Conservation (phyloP, 768 basidiomycete species). For the Mycena capillaripes region DNA sequence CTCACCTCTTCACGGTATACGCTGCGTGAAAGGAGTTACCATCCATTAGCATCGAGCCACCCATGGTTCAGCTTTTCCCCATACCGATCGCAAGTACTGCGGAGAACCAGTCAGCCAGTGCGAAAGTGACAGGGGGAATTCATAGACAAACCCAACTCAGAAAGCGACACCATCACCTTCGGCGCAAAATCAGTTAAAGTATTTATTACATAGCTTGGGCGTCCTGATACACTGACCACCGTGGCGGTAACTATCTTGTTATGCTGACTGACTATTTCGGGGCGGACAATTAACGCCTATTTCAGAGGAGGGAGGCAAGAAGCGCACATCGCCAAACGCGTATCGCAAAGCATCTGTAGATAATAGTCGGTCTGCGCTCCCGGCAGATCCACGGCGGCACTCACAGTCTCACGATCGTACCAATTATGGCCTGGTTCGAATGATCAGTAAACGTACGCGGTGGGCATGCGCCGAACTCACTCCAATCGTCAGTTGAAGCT, state of each 20-base stretch:
- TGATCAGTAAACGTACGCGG: slow-evolving; percentile 18
- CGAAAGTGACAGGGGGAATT: neutral
- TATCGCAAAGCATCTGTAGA: slow-evolving; percentile 71
- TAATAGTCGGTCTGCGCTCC: too few relatives aligned
- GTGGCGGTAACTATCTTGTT: slow-evolving; percentile 60
- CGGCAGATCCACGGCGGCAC: slow-evolving; percentile 35
- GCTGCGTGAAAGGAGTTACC: slow-evolving; percentile 44
- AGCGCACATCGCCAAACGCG: slow-evolving; percentile 75
- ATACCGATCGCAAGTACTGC: slow-evolving; percentile 56
- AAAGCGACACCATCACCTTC: slow-evolving; percentile 57
- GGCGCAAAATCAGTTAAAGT: neutral
- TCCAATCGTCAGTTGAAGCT: slow-evolving; percentile 50
- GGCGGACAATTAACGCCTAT: too few relatives aligned
- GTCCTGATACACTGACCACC: slow-evolving; percentile 54
- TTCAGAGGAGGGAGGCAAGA: neutral
- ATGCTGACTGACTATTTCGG: slow-evolving; percentile 68
- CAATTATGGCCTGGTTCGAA: slow-evolving; percentile 57
- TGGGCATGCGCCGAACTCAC: slow-evolving; percentile 43
- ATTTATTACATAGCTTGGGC: too few relatives aligned
- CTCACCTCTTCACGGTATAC: slow-evolving; percentile 62
- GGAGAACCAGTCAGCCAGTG: neutral
- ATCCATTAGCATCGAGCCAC: neutral
- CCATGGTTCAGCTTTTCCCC: slow-evolving; percentile 9
- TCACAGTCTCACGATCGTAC: slow-evolving; percentile 69
- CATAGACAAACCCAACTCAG: slow-evolving; percentile 57